Evolutionary conservation across 129 eudicot genomes (phyloP), one percentile per base, ranked within the genome.

Genomic region (Artemisia argyi): DNA sequence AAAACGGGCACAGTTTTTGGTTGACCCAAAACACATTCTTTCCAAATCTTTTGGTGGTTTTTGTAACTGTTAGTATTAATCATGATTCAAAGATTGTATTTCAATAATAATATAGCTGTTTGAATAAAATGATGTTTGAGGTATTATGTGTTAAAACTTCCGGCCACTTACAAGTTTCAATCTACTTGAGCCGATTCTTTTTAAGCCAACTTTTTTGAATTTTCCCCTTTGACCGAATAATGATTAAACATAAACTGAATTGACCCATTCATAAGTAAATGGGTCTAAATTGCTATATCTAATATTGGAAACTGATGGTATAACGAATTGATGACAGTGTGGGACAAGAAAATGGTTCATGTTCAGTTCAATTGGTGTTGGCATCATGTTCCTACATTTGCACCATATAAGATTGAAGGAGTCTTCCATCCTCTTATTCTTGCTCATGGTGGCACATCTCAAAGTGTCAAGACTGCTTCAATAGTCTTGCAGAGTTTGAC

Each of bases 291-390:
- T 39, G 69, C 28, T 16, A 39, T 30, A 0, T 61, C 1, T 13
- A 5, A 5, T 39, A 39, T 15, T 64, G 28, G 26, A 42, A 39
- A 39, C 50, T 64, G 15, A 42, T 64, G 1, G 15, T 64, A 32
- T 14, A 64, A 39, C n/a, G 11, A 14, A 3, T 72, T 83, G 52
- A 14, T 85, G 80, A 30, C 76, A 94, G 99, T 94, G 83, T 94
- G 99, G 99, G 97, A 94, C 82, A 94, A 94, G 85, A 94, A 94
- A 89, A 94, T 90, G 99, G 96, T 90, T 72, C 97, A 90, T 69
- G 82, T 86, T 8, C 91, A 94, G 73, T 94, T 90, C 79, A 90
- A 94, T 76, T 94, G 99, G 97, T 87, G 83, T 74, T 94, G 97
- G 96, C 80, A 79, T 81, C 99, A 94, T 63, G 97, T 94, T 67